A percentile compares a stretch with the other conserved stretches of the same genome.
Conservation (phyloP, 202 grass and related monocot genomes). For the Sporobolus alterniflorus region DNA sequence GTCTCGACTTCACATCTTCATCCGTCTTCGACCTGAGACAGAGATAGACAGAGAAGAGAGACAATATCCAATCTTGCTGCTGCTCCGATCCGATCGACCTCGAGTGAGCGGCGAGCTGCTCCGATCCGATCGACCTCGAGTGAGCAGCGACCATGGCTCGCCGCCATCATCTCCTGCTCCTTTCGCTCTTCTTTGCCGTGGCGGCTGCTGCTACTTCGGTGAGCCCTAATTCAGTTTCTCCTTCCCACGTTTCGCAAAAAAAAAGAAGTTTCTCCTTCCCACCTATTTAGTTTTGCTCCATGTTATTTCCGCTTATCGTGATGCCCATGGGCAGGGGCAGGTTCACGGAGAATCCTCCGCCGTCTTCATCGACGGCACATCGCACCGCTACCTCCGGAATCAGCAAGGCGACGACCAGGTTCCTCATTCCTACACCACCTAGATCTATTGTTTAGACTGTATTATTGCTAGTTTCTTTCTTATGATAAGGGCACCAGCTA, state of each 20-base stretch:
- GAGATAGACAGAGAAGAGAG: not conserved
- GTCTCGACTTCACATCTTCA: not conserved
- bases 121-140: constrained; percentile 17
- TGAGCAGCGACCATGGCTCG: constrained; percentile 34
- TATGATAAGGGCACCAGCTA: no score
- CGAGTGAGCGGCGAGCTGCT: not conserved
- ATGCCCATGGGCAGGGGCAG: not conserved
- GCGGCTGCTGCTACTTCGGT: constrained; percentile 32
- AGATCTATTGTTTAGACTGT: not conserved
- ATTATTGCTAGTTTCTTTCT: no score
- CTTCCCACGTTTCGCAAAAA: no score
- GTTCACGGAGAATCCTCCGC: constrained; percentile 26
- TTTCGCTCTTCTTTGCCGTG: constrained; percentile 23
- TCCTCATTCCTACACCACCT: not conserved
- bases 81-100: constrained; percentile 20
- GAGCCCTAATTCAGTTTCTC: not conserved
- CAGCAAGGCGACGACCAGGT: constrained; percentile 37
- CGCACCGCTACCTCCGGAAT: constrained; percentile 53
- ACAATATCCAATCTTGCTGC: constrained; percentile 45
- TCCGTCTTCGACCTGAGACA: not conserved
- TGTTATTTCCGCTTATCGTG: not conserved
- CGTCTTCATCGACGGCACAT: constrained; percentile 47
- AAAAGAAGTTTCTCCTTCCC: not conserved
- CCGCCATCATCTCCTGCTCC: not conserved
- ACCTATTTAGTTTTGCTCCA: not conserved